Base-by-base conservation (phyloP, 768 basidiomycete species). In the Auricularia cornea region DNA sequence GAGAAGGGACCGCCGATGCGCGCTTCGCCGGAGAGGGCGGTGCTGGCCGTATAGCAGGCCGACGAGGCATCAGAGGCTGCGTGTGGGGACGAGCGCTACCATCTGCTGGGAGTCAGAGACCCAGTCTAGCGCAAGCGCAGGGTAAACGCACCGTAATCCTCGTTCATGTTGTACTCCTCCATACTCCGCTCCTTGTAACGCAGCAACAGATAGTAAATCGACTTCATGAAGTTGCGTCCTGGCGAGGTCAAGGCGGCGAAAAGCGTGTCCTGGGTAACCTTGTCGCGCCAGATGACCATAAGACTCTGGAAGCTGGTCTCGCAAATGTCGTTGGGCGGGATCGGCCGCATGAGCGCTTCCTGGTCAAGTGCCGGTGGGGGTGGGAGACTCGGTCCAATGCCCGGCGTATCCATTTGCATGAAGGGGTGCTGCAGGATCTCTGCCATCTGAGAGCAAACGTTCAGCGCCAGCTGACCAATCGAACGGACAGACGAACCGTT, bases 391-490 rank as follows among this genome's bases (percentile, higher is more conserved):
- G 54, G 54, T 1, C 28, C 30, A 59, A 83, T 82, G 16, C 80
- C 79, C 0, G 80, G 79, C 2, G 83, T 82, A 16, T 74, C 71
- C 62, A 84, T 77, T 33, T 77, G 74, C 75, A 76, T 57, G 80
- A 95, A 96, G 0, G 90, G 89, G 69, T 97, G 94, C 12, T 69
- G 70, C 68, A 91, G 75, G 69, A 97, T 91, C 59, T 90, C 87
- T 2, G 84, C 72, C 80, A 96, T 90, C 64, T 76, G 64, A 2
- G 10, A 4, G 20, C 38, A 56, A 40, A 12, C 6, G n/a, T n/a
- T 11, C 33, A 60, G 63, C 28, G 54, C 20, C 3, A 41, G 29
- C 5, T 30, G n/a, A 4, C 29, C 59, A 1, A 38, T 30, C 20
- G 57, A 6, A 23, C 30, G 20, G 26, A 20, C 32, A 56, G 23